Evolutionary conservation across 495 filamentous ascomycete species (phyloP), one percentile per base, ranked within the genome.

Genomic region (Tuber brumale): DNA sequence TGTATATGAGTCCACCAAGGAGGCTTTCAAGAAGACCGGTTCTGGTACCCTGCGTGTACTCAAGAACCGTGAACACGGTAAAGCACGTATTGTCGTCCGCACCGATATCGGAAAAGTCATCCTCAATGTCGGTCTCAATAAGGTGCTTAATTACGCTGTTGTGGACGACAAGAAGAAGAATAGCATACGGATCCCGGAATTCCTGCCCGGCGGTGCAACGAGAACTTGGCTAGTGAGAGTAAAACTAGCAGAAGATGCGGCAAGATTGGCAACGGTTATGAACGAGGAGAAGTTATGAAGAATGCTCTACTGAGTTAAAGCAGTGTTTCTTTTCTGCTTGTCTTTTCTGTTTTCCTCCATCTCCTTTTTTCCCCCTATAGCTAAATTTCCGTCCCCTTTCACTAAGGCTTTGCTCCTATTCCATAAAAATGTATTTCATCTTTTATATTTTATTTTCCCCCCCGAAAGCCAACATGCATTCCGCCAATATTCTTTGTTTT

Each of bases 41-140:
- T 77, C 77, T 9, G 81, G 80, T 42, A 66, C 71, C 18, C 45
- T 82, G 10, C 70, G 81, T 35, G 81, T 82, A 14, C 69, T 82
- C n/a, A 82, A 82, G 77, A 82, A 80, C 73, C 80, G 81, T 43
- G 44, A 74, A 21, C 82, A 70, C 57, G 75, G 78, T 23, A 82
- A 82, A n/a, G 77, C 77, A 23, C 71, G 81, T 6, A 76, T 82
- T 39, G 51, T 82, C 23, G 71, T 81, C 41, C 77, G 81, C 10
- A 82, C 81, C 5, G 75, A 82, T 43, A 69, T 72, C 21, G 81
- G 81, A 19, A 82, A 82, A 70, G 81, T 82, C 1, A 70, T 80
- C 27, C 42, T 82, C 31, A 82, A 82, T 44, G 81, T 82, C 8
- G 77, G 74, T 10, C 71, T 82, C 14, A 70, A 75, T 3, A 61